Conservation (phyloP, 2,329 filamentous ascomycete genomes). For the Aureobasidium sp. region DNA sequence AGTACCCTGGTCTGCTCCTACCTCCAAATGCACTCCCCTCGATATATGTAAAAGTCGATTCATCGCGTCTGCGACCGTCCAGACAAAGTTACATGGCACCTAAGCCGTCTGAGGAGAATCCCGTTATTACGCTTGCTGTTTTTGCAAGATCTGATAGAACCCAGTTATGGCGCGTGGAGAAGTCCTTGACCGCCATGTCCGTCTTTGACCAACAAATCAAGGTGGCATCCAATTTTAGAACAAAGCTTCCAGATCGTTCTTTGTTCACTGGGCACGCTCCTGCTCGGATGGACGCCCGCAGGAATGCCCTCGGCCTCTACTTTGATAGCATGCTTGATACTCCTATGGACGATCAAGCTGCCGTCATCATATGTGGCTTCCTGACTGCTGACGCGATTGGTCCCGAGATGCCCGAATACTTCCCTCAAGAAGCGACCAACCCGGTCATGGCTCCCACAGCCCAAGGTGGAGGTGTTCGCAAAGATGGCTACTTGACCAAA, state of each 20-base stretch:
- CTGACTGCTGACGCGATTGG: conserved; percentile 62
- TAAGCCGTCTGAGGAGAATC: conserved; percentile 79
- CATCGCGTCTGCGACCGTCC: conserved; percentile 90
- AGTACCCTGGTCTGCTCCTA: conserved; percentile 78
- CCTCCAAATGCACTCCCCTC: conserved; percentile 83
- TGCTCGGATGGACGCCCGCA: conserved; percentile 82
- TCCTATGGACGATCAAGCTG: conserved; percentile 67
- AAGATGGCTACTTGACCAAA: conserved; percentile 91
- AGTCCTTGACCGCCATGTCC: conserved; percentile 74
- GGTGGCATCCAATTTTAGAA: conserved; percentile 62
- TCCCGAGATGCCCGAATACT: conserved; percentile 47
- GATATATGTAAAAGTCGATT: conserved; percentile 79
- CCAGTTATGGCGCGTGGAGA: conserved; percentile 92
- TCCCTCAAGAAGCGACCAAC: conserved; percentile 18
- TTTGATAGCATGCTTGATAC: conserved; percentile 80
- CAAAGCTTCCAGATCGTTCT: conserved; percentile 72
- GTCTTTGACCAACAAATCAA: conserved; percentile 77
- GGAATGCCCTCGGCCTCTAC: conserved; percentile 73
- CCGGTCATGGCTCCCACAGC: conserved; percentile 21
- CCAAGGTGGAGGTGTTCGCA: conserved; percentile 41
- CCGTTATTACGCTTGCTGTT: conserved; percentile 85
- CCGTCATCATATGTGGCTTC: conserved; percentile 78
- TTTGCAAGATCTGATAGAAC: conserved; percentile 66
- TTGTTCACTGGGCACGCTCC: conserved; percentile 91
- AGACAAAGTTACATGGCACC: conserved; percentile 75